Percentiles rank a stretch among this genome's conserved stretches.
These are phyloP conservation scores for Arctium minus DNA, from an alignment of 129 eudicot genomes.

Conservation along the genomic window DNA sequence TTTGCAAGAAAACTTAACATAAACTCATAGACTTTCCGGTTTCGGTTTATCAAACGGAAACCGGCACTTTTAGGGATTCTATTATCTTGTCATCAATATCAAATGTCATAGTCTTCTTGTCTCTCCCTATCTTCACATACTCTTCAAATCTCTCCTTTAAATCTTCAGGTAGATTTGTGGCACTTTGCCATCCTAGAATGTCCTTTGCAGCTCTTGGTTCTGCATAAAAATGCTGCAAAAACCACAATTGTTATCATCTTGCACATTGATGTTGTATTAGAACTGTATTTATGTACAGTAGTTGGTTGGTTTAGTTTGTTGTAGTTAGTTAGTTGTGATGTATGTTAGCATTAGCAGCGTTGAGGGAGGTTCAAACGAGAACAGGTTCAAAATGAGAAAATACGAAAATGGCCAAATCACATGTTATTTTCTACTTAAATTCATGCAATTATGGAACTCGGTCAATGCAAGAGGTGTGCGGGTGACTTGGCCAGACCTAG, in stretches of 20 bases:
- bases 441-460: no score
- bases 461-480: no score
- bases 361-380: no score
- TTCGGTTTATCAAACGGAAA: conserved; percentile 47
- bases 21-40: conserved; percentile 9
- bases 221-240: conserved; percentile 92
- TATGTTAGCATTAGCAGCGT: no score
- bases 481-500: no score
- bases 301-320: not conserved
- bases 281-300: not conserved
- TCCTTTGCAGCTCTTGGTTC: conserved; percentile 99
- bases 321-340: no score
- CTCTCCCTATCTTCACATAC: conserved; percentile 95
- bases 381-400: no score
- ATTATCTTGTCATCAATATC: conserved; percentile 90
- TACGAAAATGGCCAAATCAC: no score
- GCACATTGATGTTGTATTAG: not conserved
- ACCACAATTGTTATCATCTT: not conserved
- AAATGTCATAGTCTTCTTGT: conserved; percentile 77
- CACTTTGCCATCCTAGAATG: conserved; percentile 70
- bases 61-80: conserved; percentile 69
- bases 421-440: no score
- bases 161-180: conserved; percentile 75
- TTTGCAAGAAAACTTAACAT: conserved; percentile 6
- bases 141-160: conserved; percentile 86